Evolutionary conservation across 1,284 basidiomycete genomes (phyloP).

Genomic region (Ganoderma leucocontextum): DNA sequence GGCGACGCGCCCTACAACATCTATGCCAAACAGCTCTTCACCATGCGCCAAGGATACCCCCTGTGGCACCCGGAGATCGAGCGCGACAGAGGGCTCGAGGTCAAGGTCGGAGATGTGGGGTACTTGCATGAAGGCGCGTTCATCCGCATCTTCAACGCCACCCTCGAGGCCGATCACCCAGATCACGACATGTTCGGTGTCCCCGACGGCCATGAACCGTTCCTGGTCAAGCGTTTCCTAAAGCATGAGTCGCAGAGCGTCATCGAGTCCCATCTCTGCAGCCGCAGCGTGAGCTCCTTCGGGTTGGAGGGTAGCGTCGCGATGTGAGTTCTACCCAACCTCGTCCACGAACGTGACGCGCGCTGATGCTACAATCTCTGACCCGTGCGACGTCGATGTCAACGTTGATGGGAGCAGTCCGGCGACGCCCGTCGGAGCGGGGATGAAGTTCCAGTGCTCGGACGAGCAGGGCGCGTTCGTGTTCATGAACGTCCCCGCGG

Average conservation of each 20-base stretch:
- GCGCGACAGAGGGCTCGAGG: conserved; percentile 17
- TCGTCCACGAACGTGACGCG: not conserved
- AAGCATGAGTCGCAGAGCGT: conserved; percentile 10
- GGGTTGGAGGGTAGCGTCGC: conserved; percentile 11
- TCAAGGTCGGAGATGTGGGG: conserved; percentile 42
- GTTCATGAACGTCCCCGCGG: conserved; percentile 27
- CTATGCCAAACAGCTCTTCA: conserved; percentile 31
- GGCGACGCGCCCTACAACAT: conserved; percentile 19
- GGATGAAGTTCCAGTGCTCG: conserved; percentile 31
- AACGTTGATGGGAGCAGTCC: not conserved
- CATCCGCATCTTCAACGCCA: conserved; percentile 43
- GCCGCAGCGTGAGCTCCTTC: conserved; percentile 20
- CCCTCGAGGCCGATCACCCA: conserved; percentile 27
- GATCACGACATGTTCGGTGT: conserved; percentile 30
- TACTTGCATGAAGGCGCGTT: conserved; percentile 39
- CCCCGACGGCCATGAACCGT: conserved; percentile 28
- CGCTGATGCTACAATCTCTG: not conserved
- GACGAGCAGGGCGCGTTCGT: conserved; percentile 36
- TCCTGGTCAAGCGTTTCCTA: conserved; percentile 14
- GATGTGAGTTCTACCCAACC: conserved; percentile 12
- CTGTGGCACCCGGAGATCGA: conserved; percentile 36
- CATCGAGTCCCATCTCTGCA: conserved; percentile 14
- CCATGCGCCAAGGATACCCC: conserved; percentile 30
- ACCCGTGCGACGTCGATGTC: too few relatives aligned
- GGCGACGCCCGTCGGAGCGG: conserved; percentile 22